Conservation (phyloP, 2,329 filamentous ascomycete genomes). For the Trichoderma koningii region DNA sequence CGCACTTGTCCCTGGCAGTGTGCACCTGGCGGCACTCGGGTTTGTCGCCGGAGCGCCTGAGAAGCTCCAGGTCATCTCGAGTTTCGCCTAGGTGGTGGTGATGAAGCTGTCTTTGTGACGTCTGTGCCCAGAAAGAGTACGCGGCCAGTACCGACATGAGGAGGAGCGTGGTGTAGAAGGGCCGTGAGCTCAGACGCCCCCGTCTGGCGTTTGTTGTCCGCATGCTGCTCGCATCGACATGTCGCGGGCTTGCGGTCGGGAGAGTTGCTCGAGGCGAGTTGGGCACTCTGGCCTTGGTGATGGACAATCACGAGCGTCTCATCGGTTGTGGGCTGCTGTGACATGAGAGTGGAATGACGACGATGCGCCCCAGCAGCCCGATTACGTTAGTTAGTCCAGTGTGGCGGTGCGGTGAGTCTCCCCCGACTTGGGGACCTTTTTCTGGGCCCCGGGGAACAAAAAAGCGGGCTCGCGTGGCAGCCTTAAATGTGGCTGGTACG, state of each 20-base stretch:
- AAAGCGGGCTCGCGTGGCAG: background rate
- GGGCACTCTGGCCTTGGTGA: background rate
- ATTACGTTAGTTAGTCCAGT: background rate
- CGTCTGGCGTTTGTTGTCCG: conserved; percentile 28
- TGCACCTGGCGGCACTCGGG: conserved; percentile 78
- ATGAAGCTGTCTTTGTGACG: background rate
- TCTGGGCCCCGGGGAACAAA: background rate
- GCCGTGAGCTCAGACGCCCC: conserved; percentile 48
- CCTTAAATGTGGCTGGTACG: background rate
- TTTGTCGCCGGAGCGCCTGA: conserved; percentile 37
- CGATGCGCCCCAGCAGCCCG: background rate
- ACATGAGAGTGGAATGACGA: conserved; percentile 21
- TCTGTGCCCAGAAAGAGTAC: conserved; percentile 44
- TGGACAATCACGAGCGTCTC: background rate
- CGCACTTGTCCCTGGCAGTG: conserved; percentile 76
- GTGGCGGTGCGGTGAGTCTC: conserved; percentile 7
- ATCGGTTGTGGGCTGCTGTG: background rate
- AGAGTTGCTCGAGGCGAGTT: background rate
- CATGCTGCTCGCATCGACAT: conserved; percentile 26
- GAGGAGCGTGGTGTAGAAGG: conserved; percentile 52
- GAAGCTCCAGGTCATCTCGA: conserved; percentile 25
- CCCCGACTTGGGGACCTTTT: background rate
- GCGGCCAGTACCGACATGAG: conserved; percentile 50
- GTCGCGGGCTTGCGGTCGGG: background rate
- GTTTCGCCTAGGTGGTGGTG: conserved; percentile 23